A percentile compares a stretch with the other conserved stretches of the same genome.
phyloP scores from a whole-genome alignment of 495 filamentous ascomycete genomes.

The Penicillium longicatenatum region DNA sequence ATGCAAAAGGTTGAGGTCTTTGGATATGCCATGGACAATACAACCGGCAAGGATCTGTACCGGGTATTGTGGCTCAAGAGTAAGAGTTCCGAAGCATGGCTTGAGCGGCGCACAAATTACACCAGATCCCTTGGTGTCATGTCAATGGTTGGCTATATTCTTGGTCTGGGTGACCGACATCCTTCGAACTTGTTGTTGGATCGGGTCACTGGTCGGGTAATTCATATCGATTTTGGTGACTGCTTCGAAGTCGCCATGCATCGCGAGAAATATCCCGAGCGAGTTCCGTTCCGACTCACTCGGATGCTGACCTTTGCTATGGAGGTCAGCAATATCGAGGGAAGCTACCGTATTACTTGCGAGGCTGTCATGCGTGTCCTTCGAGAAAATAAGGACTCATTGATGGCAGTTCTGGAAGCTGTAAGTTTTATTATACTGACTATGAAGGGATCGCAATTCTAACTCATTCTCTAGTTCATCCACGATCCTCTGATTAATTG shows the following conservation, averaged over 20 bases:
- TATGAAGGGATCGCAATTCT: not conserved
- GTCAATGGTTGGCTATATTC: slow-evolving; percentile 99
- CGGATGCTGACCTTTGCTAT: slow-evolving; percentile 99
- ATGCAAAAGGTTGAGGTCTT: slow-evolving; percentile 99
- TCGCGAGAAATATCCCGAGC: slow-evolving; percentile 97
- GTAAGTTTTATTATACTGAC: slow-evolving; percentile 55
- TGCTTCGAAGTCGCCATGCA: slow-evolving; percentile 99
- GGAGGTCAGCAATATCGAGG: slow-evolving; percentile 99
- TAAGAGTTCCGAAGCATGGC: slow-evolving; percentile 96
- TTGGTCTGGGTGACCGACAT: slow-evolving; percentile 94
- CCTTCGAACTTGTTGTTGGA: slow-evolving; percentile 97
- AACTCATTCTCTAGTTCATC: slow-evolving; percentile 67
- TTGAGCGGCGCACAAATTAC: slow-evolving; percentile 96
- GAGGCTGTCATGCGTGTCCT: slow-evolving; percentile 98
- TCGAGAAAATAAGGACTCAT: slow-evolving; percentile 92
- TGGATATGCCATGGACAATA: slow-evolving; percentile 97
- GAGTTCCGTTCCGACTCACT: slow-evolving; percentile 95
- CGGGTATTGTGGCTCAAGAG: slow-evolving; percentile 98
- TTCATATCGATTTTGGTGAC: slow-evolving; percentile 98
- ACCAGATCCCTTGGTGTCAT: slow-evolving; percentile 96
- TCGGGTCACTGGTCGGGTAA: slow-evolving; percentile 89
- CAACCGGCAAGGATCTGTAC: slow-evolving; percentile 96
- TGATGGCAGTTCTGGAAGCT: slow-evolving; percentile 98
- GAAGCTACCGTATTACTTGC: slow-evolving; percentile 94
- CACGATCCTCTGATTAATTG: slow-evolving; percentile 97